Evolutionary conservation across 2,329 filamentous ascomycete species (phyloP), one percentile per base, ranked within the genome.

Genomic region (Cordyceps cicadae): DNA sequence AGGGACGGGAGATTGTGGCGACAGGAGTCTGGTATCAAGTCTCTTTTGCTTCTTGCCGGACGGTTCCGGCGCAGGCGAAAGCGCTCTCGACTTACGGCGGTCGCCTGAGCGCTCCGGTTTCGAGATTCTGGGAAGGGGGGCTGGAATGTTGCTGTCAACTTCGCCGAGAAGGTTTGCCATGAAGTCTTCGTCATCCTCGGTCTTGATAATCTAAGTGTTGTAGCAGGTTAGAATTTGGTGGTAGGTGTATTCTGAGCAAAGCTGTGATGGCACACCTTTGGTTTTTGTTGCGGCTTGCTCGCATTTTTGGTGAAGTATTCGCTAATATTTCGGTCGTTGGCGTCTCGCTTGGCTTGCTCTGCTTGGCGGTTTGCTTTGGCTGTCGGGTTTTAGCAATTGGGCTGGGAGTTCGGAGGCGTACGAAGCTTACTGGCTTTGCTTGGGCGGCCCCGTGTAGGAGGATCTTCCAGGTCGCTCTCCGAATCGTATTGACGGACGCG

Each of bases 221-320:
- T 24, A 37, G 19, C 34, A 24, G 19, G 48, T 67, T 34, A 65
- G 59, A 54, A 39, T 29, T 29, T 29, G 9, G 60, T 60, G 17
- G 3, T 12, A 26, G n/a, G 15, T 32, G 7, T 24, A 14, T 1
- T 15, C 14, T 4, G n/a, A 15, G 5, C 34, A 8, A n/a, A n/a
- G 3, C 14, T 3, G 3, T 12, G 5, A 24, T 21, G 12, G n/a
- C 74, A 62, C 74, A 92, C 91, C 82, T 96, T 97, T 19, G 88
- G 81, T 71, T 97, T 97, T 15, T 87, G 79, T 61, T 86, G 87
- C 55, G 81, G 74, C 65, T 82, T 81, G 62, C 79, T 78, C 39
- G 84, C 82, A 59, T 90, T 91, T 67, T 88, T 89, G 66, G 84
- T 93, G 72, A 99, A 97, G 75, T 95, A 99, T 69, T 95, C 93